Base-by-base conservation (phyloP, 1,284 basidiomycete genomes). In the Leucoagaricus sp. region DNA sequence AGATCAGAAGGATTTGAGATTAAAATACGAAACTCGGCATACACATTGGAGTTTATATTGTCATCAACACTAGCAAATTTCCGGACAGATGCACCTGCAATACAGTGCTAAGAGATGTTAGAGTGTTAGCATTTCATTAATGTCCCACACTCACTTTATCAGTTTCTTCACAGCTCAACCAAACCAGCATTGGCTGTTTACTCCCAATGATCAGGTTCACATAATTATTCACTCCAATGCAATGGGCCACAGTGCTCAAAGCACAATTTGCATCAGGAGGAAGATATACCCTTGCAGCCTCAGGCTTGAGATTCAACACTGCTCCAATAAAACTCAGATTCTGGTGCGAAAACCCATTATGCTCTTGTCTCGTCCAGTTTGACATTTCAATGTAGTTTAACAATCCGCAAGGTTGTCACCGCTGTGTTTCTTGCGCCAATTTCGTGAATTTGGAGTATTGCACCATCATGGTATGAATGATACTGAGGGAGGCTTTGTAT, bases 251-350 rank as follows among this genome's bases (percentile, higher is more conserved):
- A 21, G 87, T 89, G 42, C 87, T 89, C 57, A 94, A 73, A 72
- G 89, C 86, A 64, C 89, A 90, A 71, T 96, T 95, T 33, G 89
- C 88, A 67, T 96, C 94, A n/a, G 93, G 90, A 0, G 94, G 93
- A 33, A 96, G 78, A 70, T 95, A 96, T 38, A 96, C 89, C 13
- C 94, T 83, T 0, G 89, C 89, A 48, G 88, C 78, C 44, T 76
- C 73, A 15, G 89, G 80, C 61, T 93, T 93, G 58, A 95, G 73
- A 63, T 86, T 84, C 58, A 95, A 82, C 31, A 96, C 81, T 1
- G 86, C 87, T 31, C 90, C 89, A 62, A 96, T 93, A 67, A 96
- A 90, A 2, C 88, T 85, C 0, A 92, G 93, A 65, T 93, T 91
- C 72, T 94, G 91, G 67, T 91, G 87, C n/a, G 87, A 89, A 73